A percentile compares a stretch with the other conserved stretches of the same genome.
These are phyloP conservation scores for Sclerotinia trifoliorum DNA, from an alignment of 2,329 filamentous ascomycete genomes.

Conservation along the genomic window DNA sequence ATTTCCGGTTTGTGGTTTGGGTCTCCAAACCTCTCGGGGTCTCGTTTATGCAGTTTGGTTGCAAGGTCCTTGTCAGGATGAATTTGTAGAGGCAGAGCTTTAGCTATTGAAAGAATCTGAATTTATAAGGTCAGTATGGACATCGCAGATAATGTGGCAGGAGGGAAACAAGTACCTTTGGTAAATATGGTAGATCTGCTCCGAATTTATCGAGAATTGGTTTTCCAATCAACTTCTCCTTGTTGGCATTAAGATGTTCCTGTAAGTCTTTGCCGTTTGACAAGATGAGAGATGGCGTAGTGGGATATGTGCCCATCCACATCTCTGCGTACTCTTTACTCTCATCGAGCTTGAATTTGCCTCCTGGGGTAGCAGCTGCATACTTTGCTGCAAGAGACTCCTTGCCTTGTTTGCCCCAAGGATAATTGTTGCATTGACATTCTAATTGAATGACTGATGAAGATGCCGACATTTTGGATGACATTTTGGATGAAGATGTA, in stretches of 20 bases:
- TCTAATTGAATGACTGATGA: slow-evolving; percentile 52
- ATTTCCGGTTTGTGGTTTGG: slow-evolving; percentile 77
- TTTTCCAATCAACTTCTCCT: slow-evolving; percentile 62
- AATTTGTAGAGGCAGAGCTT: slow-evolving; percentile 72
- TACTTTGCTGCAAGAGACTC: slow-evolving; percentile 64
- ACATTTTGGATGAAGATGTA: no score
- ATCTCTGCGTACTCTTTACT: slow-evolving; percentile 59
- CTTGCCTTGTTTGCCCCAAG: slow-evolving; percentile 67
- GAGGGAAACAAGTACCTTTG: slow-evolving; percentile 51
- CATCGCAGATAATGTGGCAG: slow-evolving; percentile 18
- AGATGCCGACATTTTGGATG: slow-evolving; percentile 19
- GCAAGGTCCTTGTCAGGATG: slow-evolving; percentile 71
- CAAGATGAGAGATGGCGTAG: slow-evolving; percentile 63
- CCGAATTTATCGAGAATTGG: slow-evolving; percentile 60
- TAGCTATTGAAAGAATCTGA: slow-evolving; percentile 68
- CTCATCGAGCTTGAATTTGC: slow-evolving; percentile 62
- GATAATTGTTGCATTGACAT: slow-evolving; percentile 50
- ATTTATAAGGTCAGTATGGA: background rate
- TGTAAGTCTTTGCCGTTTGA: slow-evolving; percentile 62
- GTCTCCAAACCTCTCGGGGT: slow-evolving; percentile 67
- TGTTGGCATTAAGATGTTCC: slow-evolving; percentile 60
- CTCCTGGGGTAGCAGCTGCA: slow-evolving; percentile 63
- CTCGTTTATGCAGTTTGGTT: slow-evolving; percentile 58
- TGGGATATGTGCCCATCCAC: slow-evolving; percentile 64
- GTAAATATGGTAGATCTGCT: slow-evolving; percentile 66